Evolutionary conservation across 2,329 filamentous ascomycete genomes (phyloP), one percentile per base, ranked within the genome.

Genomic region (Arthrobotrys conoides): DNA sequence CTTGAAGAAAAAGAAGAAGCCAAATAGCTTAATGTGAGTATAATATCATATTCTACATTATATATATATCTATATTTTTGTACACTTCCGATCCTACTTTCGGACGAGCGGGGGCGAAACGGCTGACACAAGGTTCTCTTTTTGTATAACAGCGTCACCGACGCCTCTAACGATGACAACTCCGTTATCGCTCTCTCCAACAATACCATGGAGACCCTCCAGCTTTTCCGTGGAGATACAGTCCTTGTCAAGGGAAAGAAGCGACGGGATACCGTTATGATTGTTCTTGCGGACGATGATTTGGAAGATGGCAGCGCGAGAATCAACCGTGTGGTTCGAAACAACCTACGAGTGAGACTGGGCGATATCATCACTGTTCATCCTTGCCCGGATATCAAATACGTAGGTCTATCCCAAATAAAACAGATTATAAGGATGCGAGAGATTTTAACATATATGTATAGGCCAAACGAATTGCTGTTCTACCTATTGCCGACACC

Each of bases 1-100:
- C 83, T 90, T 99, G 84, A 98, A 97, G 89, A 98, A 98, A 90
- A 99, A 99, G 92, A 99, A 99, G 94, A 99, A 99, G 93, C 94
- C 94, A 83, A 99, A 99, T 87, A 96, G 95, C 84, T 87, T 99
- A 85, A 97, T 99, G 94, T 97, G 88, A 85, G 91, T 86, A 82
- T 81, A 53, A 10, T 9, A 18, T 59, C 33, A 5, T n/a, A 3
- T 30, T 78, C 41, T 12, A n/a, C n/a, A 3, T 2, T 38, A 38
- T 38, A 9, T 10, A n/a, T n/a, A n/a, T 38, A 1, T 46, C 3
- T 46, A 16, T 46, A 6, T n/a, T 46, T 18, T 12, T 10, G 20
- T 16, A 24, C 9, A 66, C 49, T 55, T 68, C 70, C 44, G 68
- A 22, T n/a, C 61, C n/a, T 49, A 46, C 57, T 24, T 30, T 16